Conservation (phyloP, 768 basidiomycete species). For the Boletus sp. region DNA sequence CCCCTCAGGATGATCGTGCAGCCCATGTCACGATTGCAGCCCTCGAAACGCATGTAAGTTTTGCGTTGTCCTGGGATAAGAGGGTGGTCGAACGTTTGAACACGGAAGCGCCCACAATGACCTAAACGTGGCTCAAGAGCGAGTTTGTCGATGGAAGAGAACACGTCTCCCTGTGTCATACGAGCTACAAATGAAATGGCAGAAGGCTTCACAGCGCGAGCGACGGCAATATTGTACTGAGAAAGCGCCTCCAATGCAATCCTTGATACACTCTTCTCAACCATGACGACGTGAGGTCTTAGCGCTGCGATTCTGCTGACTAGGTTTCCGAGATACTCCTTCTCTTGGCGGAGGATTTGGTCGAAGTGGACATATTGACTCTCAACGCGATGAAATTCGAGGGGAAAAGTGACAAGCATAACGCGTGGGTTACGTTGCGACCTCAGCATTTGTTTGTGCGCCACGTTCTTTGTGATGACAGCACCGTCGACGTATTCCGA, state of each 20-base stretch:
- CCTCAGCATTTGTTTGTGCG: conserved; percentile 92
- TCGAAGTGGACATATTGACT: conserved; percentile 93
- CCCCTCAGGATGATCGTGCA: conserved; percentile 94
- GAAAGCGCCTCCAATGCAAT: conserved; percentile 86
- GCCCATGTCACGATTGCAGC: conserved; percentile 88
- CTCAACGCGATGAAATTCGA: conserved; percentile 90
- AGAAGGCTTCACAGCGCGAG: conserved; percentile 82
- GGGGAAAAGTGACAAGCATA: conserved; percentile 94
- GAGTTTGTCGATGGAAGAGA: conserved; percentile 93
- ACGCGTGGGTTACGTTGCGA: conserved; percentile 82
- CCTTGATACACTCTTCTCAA: conserved; percentile 88
- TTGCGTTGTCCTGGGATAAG: conserved; percentile 94
- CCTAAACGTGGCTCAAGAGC: conserved; percentile 88
- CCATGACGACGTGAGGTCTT: conserved; percentile 89
- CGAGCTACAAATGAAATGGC: conserved; percentile 87
- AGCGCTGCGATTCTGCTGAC: conserved; percentile 87
- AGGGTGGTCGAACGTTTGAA: conserved; percentile 93
- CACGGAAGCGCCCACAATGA: conserved; percentile 78
- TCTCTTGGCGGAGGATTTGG: conserved; percentile 88
- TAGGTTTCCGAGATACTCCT: conserved; percentile 86
- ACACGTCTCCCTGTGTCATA: conserved; percentile 92
- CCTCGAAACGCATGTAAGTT: conserved; percentile 98
- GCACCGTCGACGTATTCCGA: conserved; percentile 97
- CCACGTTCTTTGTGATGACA: conserved; percentile 97
- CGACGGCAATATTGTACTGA: conserved; percentile 84